Percentiles rank a stretch among this genome's conserved stretches.
Evolutionary conservation across 306 rosid species (phyloP).

Genomic region (Ormosia semicastrata): DNA sequence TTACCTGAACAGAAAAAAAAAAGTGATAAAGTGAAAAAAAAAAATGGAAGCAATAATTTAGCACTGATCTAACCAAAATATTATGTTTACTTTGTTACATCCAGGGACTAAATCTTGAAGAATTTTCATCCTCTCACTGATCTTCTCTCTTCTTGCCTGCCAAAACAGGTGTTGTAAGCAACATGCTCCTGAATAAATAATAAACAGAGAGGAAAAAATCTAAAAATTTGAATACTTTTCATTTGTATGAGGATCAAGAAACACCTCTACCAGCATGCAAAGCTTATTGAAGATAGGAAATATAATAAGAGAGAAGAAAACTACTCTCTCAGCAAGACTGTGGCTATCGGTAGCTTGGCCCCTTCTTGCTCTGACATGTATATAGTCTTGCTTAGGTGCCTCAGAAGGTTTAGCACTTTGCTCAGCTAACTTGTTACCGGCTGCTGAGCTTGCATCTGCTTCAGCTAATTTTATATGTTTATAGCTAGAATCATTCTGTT

Average conservation of each 20-base stretch:
- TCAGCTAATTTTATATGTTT: slow-evolving; percentile 56
- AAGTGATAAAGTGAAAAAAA: background rate
- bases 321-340: slow-evolving; percentile 93
- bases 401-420: slow-evolving; percentile 49
- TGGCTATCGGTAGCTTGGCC: slow-evolving; percentile 99
- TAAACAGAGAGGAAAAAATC: background rate
- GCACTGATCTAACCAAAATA: background rate
- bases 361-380: slow-evolving; percentile 95
- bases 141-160: slow-evolving; percentile 95
- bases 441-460: slow-evolving; percentile 52
- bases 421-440: slow-evolving; percentile 45
- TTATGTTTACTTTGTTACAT: slow-evolving; percentile 72
- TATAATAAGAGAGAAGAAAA: background rate
- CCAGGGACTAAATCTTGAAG: slow-evolving; percentile 96
- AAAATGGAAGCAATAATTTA: background rate
- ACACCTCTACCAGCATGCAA: background rate
- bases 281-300: slow-evolving; percentile 15
- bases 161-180: slow-evolving; percentile 14
- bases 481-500: slow-evolving; percentile 48
- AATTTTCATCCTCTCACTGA: slow-evolving; percentile 90
- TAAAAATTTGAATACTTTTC: background rate
- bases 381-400: slow-evolving; percentile 78
- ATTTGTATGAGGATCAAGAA: background rate
- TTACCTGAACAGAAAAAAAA: slow-evolving; percentile 47
- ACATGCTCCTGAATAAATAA: background rate